Conservation (phyloP, 208 protist species). For the Leishmania amazonensis region DNA sequence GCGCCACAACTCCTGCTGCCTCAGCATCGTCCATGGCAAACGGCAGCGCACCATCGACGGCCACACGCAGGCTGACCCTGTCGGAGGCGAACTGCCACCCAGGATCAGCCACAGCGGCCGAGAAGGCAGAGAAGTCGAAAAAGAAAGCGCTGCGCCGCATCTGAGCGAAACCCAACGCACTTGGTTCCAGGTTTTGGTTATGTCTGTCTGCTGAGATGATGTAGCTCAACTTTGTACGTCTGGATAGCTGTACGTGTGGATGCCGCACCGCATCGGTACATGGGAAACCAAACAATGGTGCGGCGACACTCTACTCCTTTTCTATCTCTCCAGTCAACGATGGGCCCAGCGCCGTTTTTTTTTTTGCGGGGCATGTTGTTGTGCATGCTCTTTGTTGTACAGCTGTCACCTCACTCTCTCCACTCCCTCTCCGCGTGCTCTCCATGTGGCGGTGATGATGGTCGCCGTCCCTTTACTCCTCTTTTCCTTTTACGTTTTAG, state of each 20-base stretch:
- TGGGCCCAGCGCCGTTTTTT: neutral
- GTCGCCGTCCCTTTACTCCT: neutral
- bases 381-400: neutral
- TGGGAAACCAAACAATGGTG: neutral
- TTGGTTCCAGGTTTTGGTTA: neutral
- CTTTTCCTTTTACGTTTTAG: neutral
- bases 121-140: conserved; percentile 29
- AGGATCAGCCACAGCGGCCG: conserved; percentile 5
- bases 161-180: neutral
- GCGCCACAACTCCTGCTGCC: neutral
- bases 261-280: neutral
- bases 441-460: neutral
- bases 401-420: neutral
- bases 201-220: neutral
- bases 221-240: neutral
- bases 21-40: neutral
- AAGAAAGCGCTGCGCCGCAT: conserved; percentile 34
- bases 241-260: neutral
- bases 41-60: neutral
- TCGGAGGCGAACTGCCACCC: conserved; percentile 25
- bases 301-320: neutral
- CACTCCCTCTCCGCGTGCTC: neutral
- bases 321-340: neutral
- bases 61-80: conserved; percentile 5
- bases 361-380: neutral